A percentile compares a stretch with the other conserved stretches of the same genome.
These are phyloP conservation scores for Penicillium frequentans DNA, from an alignment of 2,329 filamentous ascomycete species.

Conservation along the genomic window DNA sequence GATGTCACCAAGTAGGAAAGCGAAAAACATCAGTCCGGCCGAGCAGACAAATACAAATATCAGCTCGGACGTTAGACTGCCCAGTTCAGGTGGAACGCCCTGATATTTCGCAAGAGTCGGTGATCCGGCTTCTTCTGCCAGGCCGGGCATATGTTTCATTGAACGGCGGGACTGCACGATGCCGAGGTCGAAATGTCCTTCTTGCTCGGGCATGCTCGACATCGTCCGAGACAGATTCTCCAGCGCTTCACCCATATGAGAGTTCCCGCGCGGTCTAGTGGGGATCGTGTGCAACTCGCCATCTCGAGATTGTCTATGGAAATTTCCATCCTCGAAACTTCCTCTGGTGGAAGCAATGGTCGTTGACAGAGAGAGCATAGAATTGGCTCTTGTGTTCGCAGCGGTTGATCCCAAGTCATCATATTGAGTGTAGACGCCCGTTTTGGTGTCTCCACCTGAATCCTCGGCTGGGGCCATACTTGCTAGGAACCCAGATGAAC, in stretches of 20 bases:
- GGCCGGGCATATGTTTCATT: slow-evolving; percentile 13
- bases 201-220: slow-evolving; percentile 2
- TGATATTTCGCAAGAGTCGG: slow-evolving; percentile 7
- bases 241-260: slow-evolving; percentile 17
- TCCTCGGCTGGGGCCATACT: slow-evolving; percentile 8
- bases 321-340: slow-evolving; percentile 1
- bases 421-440: slow-evolving; percentile 4
- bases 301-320: slow-evolving; percentile 8
- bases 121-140: slow-evolving; percentile 11
- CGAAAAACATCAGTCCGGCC: slow-evolving; percentile 13
- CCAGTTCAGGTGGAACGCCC: slow-evolving; percentile 12
- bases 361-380: background rate
- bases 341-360: slow-evolving; percentile 1
- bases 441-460: slow-evolving; percentile 2
- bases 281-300: slow-evolving; percentile 12
- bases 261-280: slow-evolving; percentile 12
- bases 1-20: slow-evolving; percentile 16
- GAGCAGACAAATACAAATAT: slow-evolving; percentile 17
- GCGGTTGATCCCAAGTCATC: slow-evolving; percentile 8
- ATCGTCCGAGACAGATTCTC: slow-evolving; percentile 12
- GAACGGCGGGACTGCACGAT: slow-evolving; percentile 10
- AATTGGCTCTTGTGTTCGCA: background rate
- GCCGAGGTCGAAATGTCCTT: slow-evolving; percentile 4
- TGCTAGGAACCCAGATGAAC: background rate
- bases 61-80: slow-evolving; percentile 14